Conservation (phyloP, 1,284 basidiomycete genomes). For the Tilletia caries region DNA sequence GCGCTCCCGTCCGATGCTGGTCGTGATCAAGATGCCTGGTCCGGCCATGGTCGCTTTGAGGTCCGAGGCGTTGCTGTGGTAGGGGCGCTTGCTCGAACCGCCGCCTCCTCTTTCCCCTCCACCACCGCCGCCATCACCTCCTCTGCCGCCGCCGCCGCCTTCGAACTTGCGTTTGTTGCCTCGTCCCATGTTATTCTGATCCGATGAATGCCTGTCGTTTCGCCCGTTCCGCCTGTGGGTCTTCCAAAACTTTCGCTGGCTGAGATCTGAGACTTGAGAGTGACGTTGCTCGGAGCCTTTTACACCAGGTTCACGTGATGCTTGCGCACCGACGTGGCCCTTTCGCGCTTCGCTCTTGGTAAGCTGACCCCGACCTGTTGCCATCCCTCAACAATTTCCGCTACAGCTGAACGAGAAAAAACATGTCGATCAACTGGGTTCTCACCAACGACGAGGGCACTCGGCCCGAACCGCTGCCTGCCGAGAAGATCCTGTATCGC, state of each 20-base stretch:
- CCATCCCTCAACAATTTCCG: no score
- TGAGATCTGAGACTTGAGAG: no score
- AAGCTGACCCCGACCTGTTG: no score
- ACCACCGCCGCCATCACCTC: neutral
- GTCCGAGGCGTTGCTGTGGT: constrained; percentile 26
- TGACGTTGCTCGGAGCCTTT: no score
- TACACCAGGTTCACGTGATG: no score
- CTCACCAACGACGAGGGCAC: constrained; percentile 32
- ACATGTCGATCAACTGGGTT: constrained; percentile 48
- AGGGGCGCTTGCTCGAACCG: neutral
- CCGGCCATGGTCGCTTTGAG: constrained; percentile 29
- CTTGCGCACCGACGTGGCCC: no score
- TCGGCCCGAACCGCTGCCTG: constrained; percentile 35
- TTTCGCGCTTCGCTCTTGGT: no score
- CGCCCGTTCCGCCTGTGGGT: no score
- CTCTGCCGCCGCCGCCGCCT: neutral
- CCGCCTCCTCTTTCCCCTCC: neutral
- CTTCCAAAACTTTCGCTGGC: no score
- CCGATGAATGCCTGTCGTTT: neutral
- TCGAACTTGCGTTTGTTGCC: constrained; percentile 3
- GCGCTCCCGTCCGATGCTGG: constrained; percentile 39
- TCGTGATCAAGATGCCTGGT: constrained; percentile 44
- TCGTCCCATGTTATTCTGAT: neutral
- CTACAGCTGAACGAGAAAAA: no score
- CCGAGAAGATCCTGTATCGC: constrained; percentile 29